Percentiles rank a stretch among this genome's conserved stretches.
phyloP scores from a whole-genome alignment of 169 alveolate genomes.

The Cryptosporidium meleagridis region DNA sequence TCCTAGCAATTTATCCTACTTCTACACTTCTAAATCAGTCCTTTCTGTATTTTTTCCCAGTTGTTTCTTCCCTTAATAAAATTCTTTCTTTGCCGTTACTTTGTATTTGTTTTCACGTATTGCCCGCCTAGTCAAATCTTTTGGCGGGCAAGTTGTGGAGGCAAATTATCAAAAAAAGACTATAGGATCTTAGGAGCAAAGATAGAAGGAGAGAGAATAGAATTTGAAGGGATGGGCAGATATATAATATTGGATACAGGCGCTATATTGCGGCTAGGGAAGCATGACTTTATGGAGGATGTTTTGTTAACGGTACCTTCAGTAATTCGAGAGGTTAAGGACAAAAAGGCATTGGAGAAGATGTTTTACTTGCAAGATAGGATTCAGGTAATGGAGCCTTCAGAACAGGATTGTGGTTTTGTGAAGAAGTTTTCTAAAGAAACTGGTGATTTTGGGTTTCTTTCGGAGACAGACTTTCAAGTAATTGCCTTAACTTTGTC shows the following conservation, averaged over 20 bases:
- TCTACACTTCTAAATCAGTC: background rate
- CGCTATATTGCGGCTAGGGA: slow-evolving; percentile 50
- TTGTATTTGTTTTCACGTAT: background rate
- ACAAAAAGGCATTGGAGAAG: slow-evolving; percentile 33
- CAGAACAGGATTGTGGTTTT: slow-evolving; percentile 81
- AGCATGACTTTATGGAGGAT: slow-evolving; percentile 36
- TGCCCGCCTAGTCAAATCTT: background rate
- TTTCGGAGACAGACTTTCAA: slow-evolving; percentile 86
- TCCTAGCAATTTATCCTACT: background rate
- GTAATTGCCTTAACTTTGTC: slow-evolving; percentile 88
- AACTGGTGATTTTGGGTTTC: slow-evolving; percentile 88
- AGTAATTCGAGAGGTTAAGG: slow-evolving; percentile 38
- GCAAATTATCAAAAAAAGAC: slow-evolving; percentile 28
- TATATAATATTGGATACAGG: slow-evolving; percentile 66
- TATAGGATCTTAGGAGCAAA: slow-evolving; percentile 16
- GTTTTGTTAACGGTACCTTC: slow-evolving; percentile 60
- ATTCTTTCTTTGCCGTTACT: background rate
- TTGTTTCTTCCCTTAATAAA: background rate
- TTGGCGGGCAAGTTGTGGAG: slow-evolving; percentile 1
- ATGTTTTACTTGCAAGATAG: slow-evolving; percentile 34
- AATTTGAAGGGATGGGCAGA: slow-evolving; percentile 27
- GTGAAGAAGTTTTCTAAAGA: slow-evolving; percentile 86
- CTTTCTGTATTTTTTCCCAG: background rate
- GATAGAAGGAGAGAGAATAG: slow-evolving; percentile 13
- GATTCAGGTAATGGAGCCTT: slow-evolving; percentile 78